Base-by-base conservation (phyloP, 2,329 filamentous ascomycete species). In the Passalora sequoiae region DNA sequence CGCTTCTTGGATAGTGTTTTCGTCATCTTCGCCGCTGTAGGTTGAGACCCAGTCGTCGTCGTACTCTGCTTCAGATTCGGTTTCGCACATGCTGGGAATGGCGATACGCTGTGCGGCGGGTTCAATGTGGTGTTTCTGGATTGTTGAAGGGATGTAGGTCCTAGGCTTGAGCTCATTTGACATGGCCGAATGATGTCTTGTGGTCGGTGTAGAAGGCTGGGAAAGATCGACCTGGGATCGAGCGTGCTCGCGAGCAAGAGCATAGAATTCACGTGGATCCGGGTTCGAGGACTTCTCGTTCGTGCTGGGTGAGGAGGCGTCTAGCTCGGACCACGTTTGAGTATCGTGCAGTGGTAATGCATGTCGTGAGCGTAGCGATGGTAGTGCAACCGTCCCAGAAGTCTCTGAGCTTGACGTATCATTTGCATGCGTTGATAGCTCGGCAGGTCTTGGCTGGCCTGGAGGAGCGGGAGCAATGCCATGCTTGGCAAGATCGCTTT, bases 401-500 rank as follows among this genome's bases (percentile, higher is more conserved):
- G 38, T 47, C 33, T 24, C 29, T 29, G 45, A 40, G 16, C 37
- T 46, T 16, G 45, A 33, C 9, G 40, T 15, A 9, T 47, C 44
- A 21, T 47, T 44, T 7, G 46, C 27, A 16, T 37, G 47, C 21
- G 38, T 25, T 9, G 36, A 28, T 10, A 48, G 44, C 8, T 52
- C 49, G 5, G 44, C 40, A 2, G 49, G 43, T 15, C 21, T 44
- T 3, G 38, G 40, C 17, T 28, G 15, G 5, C 32, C 32, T 16
- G 15, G 27, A 28, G 29, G 42, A 10, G 38, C 29, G 19, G 33
- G 38, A 6, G 44, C 38, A 10, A 53, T 38, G 22, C 50, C 59
- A 38, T 49, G 55, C 43, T 59, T 62, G 6, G 55, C 50, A 7
- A 63, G 50, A 17, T 62, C 60, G 12, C 59, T 59, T 6, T 51